Evolutionary conservation across 768 basidiomycete species (phyloP).

Genomic region (Exidia glandulosa): DNA sequence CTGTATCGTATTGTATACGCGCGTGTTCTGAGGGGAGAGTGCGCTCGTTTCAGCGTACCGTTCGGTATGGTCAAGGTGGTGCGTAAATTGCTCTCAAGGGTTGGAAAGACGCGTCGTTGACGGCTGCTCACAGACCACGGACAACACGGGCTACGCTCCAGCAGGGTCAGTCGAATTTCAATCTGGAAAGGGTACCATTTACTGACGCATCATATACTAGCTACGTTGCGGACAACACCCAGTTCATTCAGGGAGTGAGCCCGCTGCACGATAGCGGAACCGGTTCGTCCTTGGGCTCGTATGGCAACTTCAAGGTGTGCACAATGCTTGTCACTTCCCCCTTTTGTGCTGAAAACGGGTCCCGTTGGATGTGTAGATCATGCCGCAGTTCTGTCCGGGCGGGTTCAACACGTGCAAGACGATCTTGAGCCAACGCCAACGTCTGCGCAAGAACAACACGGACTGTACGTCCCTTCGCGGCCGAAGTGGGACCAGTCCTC

Average conservation of each 20-base stretch:
- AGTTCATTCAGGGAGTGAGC: slow-evolving; percentile 50
- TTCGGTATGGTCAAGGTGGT: slow-evolving; percentile 48
- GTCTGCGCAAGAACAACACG: slow-evolving; percentile 50
- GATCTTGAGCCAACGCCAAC: slow-evolving; percentile 40
- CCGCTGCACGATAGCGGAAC: slow-evolving; percentile 63
- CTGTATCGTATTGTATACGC: background rate
- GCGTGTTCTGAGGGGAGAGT: background rate
- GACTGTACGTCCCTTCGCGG: slow-evolving; percentile 32
- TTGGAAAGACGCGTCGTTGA: too few species aligned
- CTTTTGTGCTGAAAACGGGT: background rate
- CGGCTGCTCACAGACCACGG: slow-evolving; percentile 50
- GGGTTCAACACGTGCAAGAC: slow-evolving; percentile 58
- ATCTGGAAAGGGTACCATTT: background rate
- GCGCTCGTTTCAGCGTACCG: slow-evolving; percentile 28
- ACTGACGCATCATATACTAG: slow-evolving; percentile 18
- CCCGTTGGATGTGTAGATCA: too few species aligned
- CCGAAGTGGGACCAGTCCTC: slow-evolving; percentile 21
- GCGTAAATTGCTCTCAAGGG: too few species aligned
- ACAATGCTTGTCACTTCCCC: background rate
- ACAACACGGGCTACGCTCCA: slow-evolving; percentile 63
- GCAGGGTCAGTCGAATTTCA: slow-evolving; percentile 33
- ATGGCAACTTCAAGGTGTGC: slow-evolving; percentile 46
- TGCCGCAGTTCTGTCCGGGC: slow-evolving; percentile 51
- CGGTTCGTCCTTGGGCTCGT: slow-evolving; percentile 50
- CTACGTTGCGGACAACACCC: slow-evolving; percentile 48